Conservation (phyloP, 1,139 yeast genomes). For the Suhomyces bribrorum region DNA sequence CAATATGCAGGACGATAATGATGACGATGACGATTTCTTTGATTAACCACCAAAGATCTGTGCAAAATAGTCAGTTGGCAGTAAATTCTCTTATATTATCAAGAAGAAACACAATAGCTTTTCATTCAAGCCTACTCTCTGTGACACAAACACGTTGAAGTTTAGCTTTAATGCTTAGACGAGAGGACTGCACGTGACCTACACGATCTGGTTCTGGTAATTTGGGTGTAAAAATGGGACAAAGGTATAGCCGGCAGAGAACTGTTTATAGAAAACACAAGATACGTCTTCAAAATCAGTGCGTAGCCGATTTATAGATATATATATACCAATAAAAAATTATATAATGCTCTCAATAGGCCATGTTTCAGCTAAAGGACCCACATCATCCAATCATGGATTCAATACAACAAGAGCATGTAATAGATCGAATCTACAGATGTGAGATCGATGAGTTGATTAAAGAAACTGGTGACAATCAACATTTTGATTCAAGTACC, state of each 20-base stretch:
- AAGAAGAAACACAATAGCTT: no score
- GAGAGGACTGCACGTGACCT: conserved; percentile 3
- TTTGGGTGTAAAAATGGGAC: conserved; percentile 4
- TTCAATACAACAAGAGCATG: neutral
- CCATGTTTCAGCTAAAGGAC: neutral
- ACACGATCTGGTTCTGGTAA: conserved; percentile 4
- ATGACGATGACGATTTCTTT: conserved; percentile 45
- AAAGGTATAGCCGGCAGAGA: neutral
- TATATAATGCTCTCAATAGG: neutral
- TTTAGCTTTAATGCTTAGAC: neutral
- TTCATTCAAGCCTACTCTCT: neutral
- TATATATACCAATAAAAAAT: neutral
- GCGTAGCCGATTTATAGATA: neutral
- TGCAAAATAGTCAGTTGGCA: no score
- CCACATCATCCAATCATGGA: neutral
- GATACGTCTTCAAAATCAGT: neutral
- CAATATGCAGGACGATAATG: conserved; percentile 22
- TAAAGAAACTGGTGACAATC: neutral
- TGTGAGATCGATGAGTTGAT: conserved; percentile 6
- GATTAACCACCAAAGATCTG: conserved; percentile 26
- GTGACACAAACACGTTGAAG: neutral
- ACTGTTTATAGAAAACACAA: neutral
- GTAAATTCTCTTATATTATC: no score
- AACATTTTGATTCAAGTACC: neutral
- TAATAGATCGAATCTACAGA: conserved; percentile 4